These are phyloP conservation scores for Ascochyta fabae DNA, from an alignment of 2,329 filamentous ascomycete genomes.

Conservation along the genomic window DNA sequence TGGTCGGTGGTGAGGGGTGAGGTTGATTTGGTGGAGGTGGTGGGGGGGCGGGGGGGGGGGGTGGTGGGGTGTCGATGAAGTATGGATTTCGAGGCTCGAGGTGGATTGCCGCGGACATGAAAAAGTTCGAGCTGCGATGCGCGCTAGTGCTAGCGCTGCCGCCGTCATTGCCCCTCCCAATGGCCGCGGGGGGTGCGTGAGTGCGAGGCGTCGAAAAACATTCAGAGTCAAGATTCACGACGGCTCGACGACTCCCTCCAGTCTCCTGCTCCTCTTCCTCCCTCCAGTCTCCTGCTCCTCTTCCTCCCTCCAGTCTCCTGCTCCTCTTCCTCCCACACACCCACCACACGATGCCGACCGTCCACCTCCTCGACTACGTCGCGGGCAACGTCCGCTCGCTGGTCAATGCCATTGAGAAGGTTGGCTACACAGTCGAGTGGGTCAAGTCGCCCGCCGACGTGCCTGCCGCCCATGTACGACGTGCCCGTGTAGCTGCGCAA, in stretches of 20 bases:
- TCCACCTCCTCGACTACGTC: slow-evolving; percentile 87
- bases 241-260: neutral
- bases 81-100: neutral
- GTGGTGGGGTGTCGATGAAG: neutral
- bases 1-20: no score
- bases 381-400: slow-evolving; percentile 95
- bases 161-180: slow-evolving; percentile 16
- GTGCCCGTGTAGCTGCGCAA: slow-evolving; percentile 2
- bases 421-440: slow-evolving; percentile 94
- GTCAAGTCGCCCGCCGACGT: slow-evolving; percentile 85
- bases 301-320: neutral
- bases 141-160: slow-evolving; percentile 24
- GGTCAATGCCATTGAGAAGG: slow-evolving; percentile 96
- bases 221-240: slow-evolving; percentile 20
- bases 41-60: no score
- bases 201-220: neutral
- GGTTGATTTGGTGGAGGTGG: no score
- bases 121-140: slow-evolving; percentile 24
- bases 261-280: neutral
- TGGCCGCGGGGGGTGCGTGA: slow-evolving; percentile 5
- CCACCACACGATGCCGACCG: slow-evolving; percentile 68
- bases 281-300: neutral
- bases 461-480: slow-evolving; percentile 75
- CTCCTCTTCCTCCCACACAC: neutral
- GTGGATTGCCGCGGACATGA: slow-evolving; percentile 4